Percentiles rank a stretch among this genome's conserved stretches.
phyloP scores from a whole-genome alignment of 2,329 filamentous ascomycete genomes.

The Pezicula radicicola region DNA sequence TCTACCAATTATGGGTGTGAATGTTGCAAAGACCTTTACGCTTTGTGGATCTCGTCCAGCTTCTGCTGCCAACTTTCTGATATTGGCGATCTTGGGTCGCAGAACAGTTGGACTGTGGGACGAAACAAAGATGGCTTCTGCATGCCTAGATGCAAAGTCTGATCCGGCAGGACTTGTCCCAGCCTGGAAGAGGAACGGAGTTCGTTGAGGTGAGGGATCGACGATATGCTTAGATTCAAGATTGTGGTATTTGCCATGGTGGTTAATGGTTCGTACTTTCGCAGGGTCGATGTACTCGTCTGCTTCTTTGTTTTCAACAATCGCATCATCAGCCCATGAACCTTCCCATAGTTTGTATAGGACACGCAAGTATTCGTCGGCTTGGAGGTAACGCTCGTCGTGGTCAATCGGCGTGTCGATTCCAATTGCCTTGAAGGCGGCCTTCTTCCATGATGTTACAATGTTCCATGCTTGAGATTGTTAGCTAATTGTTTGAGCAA shows the following conservation, averaged over 20 bases:
- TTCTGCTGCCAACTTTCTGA: constrained; percentile 51
- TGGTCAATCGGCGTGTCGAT: constrained; percentile 55
- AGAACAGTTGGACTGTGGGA: constrained; percentile 59
- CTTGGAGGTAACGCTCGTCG: constrained; percentile 61
- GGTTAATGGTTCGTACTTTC: constrained; percentile 62
- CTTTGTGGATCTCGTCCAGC: constrained; percentile 53
- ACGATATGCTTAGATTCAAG: constrained; percentile 63
- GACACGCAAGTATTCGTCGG: constrained; percentile 61
- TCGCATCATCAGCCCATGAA: constrained; percentile 66
- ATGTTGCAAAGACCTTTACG: constrained; percentile 65
- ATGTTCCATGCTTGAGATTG: constrained; percentile 54
- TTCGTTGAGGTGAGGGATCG: constrained; percentile 64
- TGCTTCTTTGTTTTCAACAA: constrained; percentile 54
- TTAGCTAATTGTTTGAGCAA: constrained; percentile 23
- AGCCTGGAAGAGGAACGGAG: constrained; percentile 67
- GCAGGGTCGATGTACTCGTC: constrained; percentile 55
- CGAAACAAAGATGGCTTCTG: constrained; percentile 67
- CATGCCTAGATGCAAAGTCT: constrained; percentile 64
- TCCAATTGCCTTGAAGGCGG: constrained; percentile 60
- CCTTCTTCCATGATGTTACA: constrained; percentile 61
- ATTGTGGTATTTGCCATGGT: constrained; percentile 59
- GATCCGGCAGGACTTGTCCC: constrained; percentile 66
- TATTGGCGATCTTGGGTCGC: constrained; percentile 58
- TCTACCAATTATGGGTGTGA: constrained; percentile 61
- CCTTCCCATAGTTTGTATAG: constrained; percentile 66